Base-by-base conservation (phyloP, 169 alveolate species). In the Plasmodium cynomolgi region DNA sequence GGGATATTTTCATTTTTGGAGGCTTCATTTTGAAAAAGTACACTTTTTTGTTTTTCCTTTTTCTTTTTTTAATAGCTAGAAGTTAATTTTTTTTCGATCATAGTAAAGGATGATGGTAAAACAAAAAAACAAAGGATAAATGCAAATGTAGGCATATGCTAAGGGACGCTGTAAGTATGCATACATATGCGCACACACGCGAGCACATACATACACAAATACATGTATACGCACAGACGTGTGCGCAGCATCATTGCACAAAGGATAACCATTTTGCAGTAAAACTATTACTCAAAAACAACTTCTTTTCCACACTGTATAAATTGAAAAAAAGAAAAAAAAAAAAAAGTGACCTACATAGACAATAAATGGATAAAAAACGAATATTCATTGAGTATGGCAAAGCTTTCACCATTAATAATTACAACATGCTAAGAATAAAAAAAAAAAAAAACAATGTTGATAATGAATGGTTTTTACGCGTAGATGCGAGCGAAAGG, bases 111-210 rank as follows among this genome's bases (percentile, higher is more conserved):
- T 29, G 83, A 29, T 73, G 29, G 31, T 56, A n/a, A 72, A 84
- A 84, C 92, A 84, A 84, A 84, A 84, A 84, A 84, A 84, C 92
- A 84, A 84, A 44, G 58, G 71, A 26, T 56, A 82, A 56, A 82
- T 82, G 72, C 1, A 82, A 54, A 68, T 68, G 77, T 68, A 68
- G 77, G 31, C 77, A 68, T 68, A 29, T 68, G n/a, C 41, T 26
- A 68, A 26, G 6, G 34, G 77, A 23, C 15, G n/a, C 34, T 68
- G 77, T 68, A 68, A 26, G 37, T 23, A 68, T 26, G 37, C 11
- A 68, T 29, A 68, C 37, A 68, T 68, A 68, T 68, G 41, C 77
- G 37, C 77, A 68, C 77, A 68, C 37, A 68, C 37, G 37, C 37
- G 62, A 15, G n/a, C 23, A 77, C 31, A 77, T 77, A 41, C 13